Evolutionary conservation across 2,329 filamentous ascomycete genomes (phyloP).

Genomic region (Trichoderma gracile): DNA sequence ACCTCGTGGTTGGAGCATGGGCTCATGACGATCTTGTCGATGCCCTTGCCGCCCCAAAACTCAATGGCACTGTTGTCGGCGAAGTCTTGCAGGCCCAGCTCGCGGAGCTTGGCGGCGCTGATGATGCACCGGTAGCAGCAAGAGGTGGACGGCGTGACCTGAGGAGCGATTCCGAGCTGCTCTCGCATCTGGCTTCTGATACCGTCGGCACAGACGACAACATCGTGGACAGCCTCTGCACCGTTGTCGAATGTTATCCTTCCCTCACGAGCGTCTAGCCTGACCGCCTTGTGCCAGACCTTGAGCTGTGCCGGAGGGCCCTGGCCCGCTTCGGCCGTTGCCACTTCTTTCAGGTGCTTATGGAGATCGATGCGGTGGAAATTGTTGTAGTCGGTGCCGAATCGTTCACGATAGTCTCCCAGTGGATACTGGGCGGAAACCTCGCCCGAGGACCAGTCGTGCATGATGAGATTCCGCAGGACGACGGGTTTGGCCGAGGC

Average conservation of each 20-base stretch:
- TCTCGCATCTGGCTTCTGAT: constrained; percentile 60
- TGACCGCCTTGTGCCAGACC: constrained; percentile 53
- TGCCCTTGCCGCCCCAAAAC: constrained; percentile 65
- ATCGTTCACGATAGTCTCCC: constrained; percentile 60
- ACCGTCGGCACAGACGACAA: constrained; percentile 61
- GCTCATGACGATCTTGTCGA: constrained; percentile 64
- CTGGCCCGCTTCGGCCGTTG: constrained; percentile 50
- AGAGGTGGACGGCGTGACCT: constrained; percentile 54
- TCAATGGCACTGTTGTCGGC: constrained; percentile 58
- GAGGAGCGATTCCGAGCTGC: constrained; percentile 56
- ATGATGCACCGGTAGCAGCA: constrained; percentile 64
- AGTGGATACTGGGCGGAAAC: constrained; percentile 59
- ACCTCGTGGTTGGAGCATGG: constrained; percentile 63
- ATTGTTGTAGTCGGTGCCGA: constrained; percentile 64
- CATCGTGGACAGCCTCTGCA: constrained; percentile 49
- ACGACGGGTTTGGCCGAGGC: constrained; percentile 60
- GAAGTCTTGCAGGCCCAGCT: constrained; percentile 58
- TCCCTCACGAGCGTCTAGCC: constrained; percentile 53
- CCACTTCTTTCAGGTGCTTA: constrained; percentile 59
- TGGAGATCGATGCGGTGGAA: constrained; percentile 67
- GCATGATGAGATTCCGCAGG: constrained; percentile 60
- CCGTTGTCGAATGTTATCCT: constrained; percentile 54
- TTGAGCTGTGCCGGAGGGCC: constrained; percentile 52
- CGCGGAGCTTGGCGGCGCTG: constrained; percentile 52
- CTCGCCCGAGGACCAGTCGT: constrained; percentile 64